Evolutionary conservation across 495 filamentous ascomycete species (phyloP).

Genomic region (Rusavskia elegans): DNA sequence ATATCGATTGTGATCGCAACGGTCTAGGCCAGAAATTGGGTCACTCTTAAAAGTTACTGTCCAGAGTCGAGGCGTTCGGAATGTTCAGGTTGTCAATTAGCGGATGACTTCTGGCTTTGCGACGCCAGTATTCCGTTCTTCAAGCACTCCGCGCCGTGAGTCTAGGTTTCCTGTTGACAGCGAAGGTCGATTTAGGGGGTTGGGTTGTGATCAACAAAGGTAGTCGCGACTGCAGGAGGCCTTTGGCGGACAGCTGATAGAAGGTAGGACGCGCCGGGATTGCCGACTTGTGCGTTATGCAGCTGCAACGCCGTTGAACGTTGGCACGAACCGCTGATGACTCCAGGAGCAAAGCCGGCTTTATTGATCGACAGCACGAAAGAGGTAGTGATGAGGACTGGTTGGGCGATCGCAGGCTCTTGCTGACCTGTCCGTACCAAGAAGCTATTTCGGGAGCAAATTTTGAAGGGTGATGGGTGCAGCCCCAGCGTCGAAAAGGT

Average conservation of each 20-base stretch:
- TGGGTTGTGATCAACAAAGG: background rate
- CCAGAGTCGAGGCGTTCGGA: background rate
- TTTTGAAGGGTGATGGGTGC: background rate
- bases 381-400: background rate
- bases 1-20: conserved; percentile 1
- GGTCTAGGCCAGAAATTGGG: no score
- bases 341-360: background rate
- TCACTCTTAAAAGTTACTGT: no score
- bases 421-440: background rate
- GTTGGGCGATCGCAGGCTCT: background rate
- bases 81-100: background rate
- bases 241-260: background rate
- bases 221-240: background rate
- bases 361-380: background rate
- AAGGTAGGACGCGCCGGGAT: background rate
- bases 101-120: no score
- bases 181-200: background rate
- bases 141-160: no score
- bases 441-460: background rate
- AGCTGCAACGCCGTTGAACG: background rate
- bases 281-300: background rate
- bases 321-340: background rate
- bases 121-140: no score
- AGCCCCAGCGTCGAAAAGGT: background rate
- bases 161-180: no score